These are phyloP conservation scores for Mucor circinelloides DNA, from an alignment of 371 early-diverging fungal species.

Conservation along the genomic window DNA sequence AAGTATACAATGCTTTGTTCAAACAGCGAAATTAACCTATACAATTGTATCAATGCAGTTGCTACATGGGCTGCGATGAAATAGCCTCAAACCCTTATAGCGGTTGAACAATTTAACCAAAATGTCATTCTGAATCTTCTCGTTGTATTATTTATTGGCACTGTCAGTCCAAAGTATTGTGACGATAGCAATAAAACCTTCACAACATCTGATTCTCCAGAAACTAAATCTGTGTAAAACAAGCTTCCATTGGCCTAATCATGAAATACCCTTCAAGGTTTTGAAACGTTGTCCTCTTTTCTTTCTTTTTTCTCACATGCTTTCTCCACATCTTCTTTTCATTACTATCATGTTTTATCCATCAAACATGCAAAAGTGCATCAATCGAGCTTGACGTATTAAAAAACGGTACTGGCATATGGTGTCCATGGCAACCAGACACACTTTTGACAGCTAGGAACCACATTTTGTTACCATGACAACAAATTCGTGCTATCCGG, in stretches of 20 bases:
- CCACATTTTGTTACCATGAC: background rate
- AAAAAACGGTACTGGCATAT: background rate
- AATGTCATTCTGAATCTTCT: background rate
- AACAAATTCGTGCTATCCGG: background rate
- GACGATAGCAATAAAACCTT: background rate
- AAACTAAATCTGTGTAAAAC: background rate
- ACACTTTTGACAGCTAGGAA: background rate
- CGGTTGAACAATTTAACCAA: no score
- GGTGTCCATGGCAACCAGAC: background rate
- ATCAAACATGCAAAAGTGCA: no score
- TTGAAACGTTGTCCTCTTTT: background rate
- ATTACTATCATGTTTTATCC: no score
- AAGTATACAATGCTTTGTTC: background rate
- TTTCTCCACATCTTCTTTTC: no score
- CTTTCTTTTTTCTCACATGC: background rate
- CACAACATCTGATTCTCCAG: background rate
- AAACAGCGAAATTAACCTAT: background rate
- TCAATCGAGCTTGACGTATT: no score
- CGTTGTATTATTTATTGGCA: background rate
- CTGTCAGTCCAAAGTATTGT: background rate
- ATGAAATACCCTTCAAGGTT: background rate
- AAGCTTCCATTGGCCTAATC: background rate
- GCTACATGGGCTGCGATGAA: background rate
- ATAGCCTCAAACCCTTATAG: background rate
- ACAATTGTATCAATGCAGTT: background rate